Evolutionary conservation across 176 grass and related monocot genomes (phyloP), one percentile per base, ranked within the genome.

Genomic region (Lolium rigidum): DNA sequence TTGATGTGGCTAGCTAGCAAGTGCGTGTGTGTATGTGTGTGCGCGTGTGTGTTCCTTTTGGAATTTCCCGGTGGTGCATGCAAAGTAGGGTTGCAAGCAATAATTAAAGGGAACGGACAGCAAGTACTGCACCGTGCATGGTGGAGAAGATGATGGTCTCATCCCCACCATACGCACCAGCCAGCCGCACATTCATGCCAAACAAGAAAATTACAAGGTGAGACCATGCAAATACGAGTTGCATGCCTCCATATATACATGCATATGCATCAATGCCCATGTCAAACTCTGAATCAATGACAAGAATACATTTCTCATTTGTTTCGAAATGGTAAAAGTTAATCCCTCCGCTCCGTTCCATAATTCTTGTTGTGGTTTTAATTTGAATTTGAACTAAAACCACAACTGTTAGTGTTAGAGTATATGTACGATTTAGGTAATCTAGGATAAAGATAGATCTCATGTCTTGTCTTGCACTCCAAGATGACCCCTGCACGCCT

Each of bases 121-220:
- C 37, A 87, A 59, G 87, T 74, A 86, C 80, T 89, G 63, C 87
- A 86, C 80, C 80, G 62, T 84, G 84, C 80, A 65, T 80, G 84
- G 91, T 87, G 88, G 88, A 80, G 37, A 85, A 86, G 82, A 90
- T 87, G 85, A 93, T 86, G 82, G 79, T 74, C 37, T 79, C 85
- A 85, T 90, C 88, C 91, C 88, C 78, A 93, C 88, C 82, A 79
- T 50, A 18, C 51, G 72, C 47, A 75, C 72, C 69, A 72, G 10
- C 72, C 61, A 66, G 85, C 82, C 65, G 78, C 82, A 88, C 43
- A 87, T 88, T 72, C 85, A 85, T 80, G 44, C 50, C 85, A 68
- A 55, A 10, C 47, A 80, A 83, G 80, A 87, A 90, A 90, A 87
- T 59, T 87, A 68, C 79, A 83, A 78, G 78, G 24, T 69, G 16